Base-by-base conservation (phyloP, 495 filamentous ascomycete genomes). In the Mycothermus thermophilus region DNA sequence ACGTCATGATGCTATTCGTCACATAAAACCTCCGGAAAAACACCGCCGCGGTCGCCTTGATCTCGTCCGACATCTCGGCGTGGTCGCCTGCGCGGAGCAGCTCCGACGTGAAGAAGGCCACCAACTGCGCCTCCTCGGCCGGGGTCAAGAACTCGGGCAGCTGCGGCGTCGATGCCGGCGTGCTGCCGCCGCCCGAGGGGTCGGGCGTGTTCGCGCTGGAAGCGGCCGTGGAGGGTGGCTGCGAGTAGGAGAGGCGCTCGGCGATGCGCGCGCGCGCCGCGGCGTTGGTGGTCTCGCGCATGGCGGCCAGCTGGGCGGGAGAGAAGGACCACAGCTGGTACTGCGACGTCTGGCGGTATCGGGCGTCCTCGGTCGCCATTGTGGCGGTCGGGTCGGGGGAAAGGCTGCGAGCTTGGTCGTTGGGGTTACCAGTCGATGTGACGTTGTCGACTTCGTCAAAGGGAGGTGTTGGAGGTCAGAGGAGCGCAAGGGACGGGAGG, bases 11-110 rank as follows among this genome's bases (percentile, higher is more conserved):
- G 23, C 81, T 90, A 58, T 93, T 93, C 40, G 79, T 83, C 16
- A 94, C 70, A 59, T 95, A 97, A 67, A 97, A 95, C 36, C 90
- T 80, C 34, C 80, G 77, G 28, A 96, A 73, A 57, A 86, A 95
- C 57, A 88, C 81, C 27, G 90, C 78, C 20, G 85, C 85, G 19
- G 92, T 97, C 6, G 86, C 83, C 72, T 82, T 51, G 24, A 95
- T 83, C 38, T 83, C 77, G 28, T 79, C 81, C 13, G 85, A 76
- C 27, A 87, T 67, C 19, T 82, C 74, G 46, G 82, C 79, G 43
- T 77, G 75, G 25, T 86, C 74, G 20, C 78, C 82, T 3, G 87
- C 66, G 42, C 82, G 71, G 38, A 88, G 57, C 10, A 78, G 69
- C 56, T 82, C 75, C 32, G 76, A 67, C 34, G 79, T 80, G 48